phyloP scores from a whole-genome alignment of 345 rosid species.

The Moricandia arvensis region DNA sequence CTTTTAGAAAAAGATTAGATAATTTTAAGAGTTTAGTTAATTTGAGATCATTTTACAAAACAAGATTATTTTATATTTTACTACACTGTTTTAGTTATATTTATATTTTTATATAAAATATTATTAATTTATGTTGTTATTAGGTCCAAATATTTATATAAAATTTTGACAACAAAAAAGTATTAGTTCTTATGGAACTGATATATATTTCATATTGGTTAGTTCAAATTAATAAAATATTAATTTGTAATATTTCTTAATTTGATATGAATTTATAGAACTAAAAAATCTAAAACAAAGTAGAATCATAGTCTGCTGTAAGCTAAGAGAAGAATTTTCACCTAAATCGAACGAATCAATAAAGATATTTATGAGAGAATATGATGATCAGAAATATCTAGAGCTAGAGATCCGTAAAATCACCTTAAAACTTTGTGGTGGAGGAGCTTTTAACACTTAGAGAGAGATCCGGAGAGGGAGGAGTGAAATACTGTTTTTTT shows the following conservation, averaged over 20 bases:
- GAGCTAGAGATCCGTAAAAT: neutral
- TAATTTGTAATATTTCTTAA: neutral
- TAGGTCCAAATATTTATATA: neutral
- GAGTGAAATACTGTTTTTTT: neutral
- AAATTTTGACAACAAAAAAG: neutral
- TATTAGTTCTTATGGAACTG: neutral
- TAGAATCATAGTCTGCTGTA: neutral
- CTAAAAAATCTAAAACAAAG: neutral
- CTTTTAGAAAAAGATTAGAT: neutral
- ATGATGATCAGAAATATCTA: neutral
- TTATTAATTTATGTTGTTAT: neutral
- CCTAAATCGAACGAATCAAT: neutral
- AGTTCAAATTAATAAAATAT: neutral
- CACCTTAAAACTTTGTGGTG: conserved; percentile 12
- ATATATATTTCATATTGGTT: neutral
- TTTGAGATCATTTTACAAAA: neutral
- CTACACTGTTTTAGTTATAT: neutral
- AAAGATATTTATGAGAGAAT: neutral
- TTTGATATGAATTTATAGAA: neutral
- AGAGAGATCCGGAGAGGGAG: neutral
- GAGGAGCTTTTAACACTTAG: neutral
- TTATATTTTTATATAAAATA: neutral
- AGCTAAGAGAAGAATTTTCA: neutral
- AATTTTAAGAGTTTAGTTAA: neutral
- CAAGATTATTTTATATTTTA: neutral